Evolutionary conservation across 306 rosid species (phyloP), one percentile per base, ranked within the genome.

Genomic region (Elaeagnus macrophylla): DNA sequence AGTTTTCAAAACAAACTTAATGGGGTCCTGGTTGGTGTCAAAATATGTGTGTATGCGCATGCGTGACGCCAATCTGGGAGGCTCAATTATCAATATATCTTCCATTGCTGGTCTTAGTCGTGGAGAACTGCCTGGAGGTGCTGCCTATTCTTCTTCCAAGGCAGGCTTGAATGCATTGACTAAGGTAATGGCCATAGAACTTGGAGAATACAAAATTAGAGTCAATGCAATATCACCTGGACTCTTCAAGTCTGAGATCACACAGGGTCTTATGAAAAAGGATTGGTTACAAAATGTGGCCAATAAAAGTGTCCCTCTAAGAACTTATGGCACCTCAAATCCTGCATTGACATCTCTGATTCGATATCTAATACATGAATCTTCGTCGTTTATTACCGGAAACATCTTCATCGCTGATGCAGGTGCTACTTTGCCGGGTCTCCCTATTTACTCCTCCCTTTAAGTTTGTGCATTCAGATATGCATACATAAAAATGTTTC

Each of bases 101-200:
- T 89, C 97, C 12, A 66, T 83, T 46, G 62, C 77, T 41, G 90
- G 95, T 46, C 20, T 73, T 41, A 36, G 70, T 41, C 79, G 94
- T 16, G 94, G 97, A 3, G 72, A 62, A 16, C 16, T 83, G 53
- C 94, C 90, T 32, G 97, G 97, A 10, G 68, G 6, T 39, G 58
- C 38, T 53, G 94, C 90, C 8, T 89, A 89, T 72, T 42, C 77
- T 15, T 37, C 77, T 57, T 81, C 95, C 5, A 85, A 83, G 64
- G 75, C 64, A 6, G 89, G 73, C 14, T 45, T 85, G 12, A 85
- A 83, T 60, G 15, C 52, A 56, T 41, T 89, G 39, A 64, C 94
- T 7, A 83, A 53, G 89, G 95, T 85, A 12, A 81, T 89, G 97
- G 97, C 95, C 39, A 0, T 85, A 67, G 95, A 89, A 72, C 56